These are phyloP conservation scores for Lophium mytilinum DNA, from an alignment of 495 filamentous ascomycete species.

Conservation along the genomic window DNA sequence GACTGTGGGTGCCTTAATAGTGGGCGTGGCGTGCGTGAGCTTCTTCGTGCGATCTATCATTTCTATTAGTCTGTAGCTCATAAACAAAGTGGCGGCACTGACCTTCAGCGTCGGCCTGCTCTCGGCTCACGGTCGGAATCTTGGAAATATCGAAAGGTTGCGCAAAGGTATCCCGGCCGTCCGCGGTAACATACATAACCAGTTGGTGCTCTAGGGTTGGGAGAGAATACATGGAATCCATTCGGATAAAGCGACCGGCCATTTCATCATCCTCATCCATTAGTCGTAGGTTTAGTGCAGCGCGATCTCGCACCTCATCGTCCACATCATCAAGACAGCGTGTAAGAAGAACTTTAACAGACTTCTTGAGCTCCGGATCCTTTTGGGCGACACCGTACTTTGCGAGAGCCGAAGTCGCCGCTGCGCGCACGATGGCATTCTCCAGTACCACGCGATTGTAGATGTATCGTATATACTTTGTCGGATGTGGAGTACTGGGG, in stretches of 20 bases:
- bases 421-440: slow-evolving; percentile 91
- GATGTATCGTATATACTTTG: slow-evolving; percentile 98
- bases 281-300: slow-evolving; percentile 81
- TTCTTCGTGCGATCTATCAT: slow-evolving; percentile 76
- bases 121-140: slow-evolving; percentile 89
- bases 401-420: slow-evolving; percentile 88
- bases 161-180: slow-evolving; percentile 74
- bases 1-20: slow-evolving; percentile 79
- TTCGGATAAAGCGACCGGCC: slow-evolving; percentile 80
- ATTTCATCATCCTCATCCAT: slow-evolving; percentile 77
- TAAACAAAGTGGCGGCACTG: no score
- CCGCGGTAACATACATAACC: slow-evolving; percentile 93
- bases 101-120: slow-evolving; percentile 86
- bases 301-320: slow-evolving; percentile 94
- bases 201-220: slow-evolving; percentile 94
- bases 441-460: slow-evolving; percentile 98
- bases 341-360: slow-evolving; percentile 84
- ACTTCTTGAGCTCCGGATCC: slow-evolving; percentile 91
- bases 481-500: slow-evolving; percentile 89
- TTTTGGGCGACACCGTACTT: slow-evolving; percentile 96
- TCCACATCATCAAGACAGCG: slow-evolving; percentile 94
- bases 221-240: slow-evolving; percentile 87
- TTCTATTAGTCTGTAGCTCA: no score
- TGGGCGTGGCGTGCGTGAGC: slow-evolving; percentile 82
- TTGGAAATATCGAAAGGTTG: slow-evolving; percentile 81